Evolutionary conservation across 352 stramenopile species (phyloP).

Genomic region (Phytophthora pseudosyringae): DNA sequence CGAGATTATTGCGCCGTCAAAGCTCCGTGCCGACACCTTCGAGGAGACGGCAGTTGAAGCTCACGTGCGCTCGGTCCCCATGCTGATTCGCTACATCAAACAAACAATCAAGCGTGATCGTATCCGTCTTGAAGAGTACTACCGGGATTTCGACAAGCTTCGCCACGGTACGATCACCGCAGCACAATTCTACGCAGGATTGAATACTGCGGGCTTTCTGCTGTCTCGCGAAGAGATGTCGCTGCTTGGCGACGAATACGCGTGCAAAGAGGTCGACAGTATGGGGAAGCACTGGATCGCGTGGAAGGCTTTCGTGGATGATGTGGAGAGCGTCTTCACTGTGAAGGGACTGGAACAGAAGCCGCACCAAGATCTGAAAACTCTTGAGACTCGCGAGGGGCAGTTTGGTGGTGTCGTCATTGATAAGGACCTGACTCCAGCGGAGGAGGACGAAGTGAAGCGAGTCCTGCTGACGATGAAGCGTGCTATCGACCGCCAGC

Average conservation of each 20-base stretch:
- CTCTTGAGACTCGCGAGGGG: conserved; percentile 52
- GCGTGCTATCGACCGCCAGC: conserved; percentile 65
- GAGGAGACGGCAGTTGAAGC: conserved; percentile 39
- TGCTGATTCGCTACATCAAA: conserved; percentile 85
- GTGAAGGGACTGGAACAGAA: conserved; percentile 73
- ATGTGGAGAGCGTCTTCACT: conserved; percentile 85
- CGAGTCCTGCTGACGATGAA: conserved; percentile 54
- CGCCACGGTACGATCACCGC: conserved; percentile 78
- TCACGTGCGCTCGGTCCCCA: conserved; percentile 58
- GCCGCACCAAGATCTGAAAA: conserved; percentile 61
- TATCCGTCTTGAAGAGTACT: conserved; percentile 84
- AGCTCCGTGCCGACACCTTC: conserved; percentile 46
- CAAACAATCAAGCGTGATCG: conserved; percentile 82
- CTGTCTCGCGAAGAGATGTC: conserved; percentile 66
- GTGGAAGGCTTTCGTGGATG: conserved; percentile 83
- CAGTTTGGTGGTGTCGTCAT: conserved; percentile 64
- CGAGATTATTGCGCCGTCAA: conserved; percentile 65
- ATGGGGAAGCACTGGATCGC: conserved; percentile 61
- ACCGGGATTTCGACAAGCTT: conserved; percentile 86
- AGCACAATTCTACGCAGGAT: conserved; percentile 66
- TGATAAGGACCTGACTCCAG: conserved; percentile 55
- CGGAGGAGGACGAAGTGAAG: conserved; percentile 65
- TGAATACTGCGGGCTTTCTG: conserved; percentile 62
- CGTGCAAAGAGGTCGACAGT: conserved; percentile 65
- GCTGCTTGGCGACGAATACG: conserved; percentile 63